Evolutionary conservation across 176 grass and related monocot species (phyloP), one percentile per base, ranked within the genome.

Genomic region (Dactylis glomerata): DNA sequence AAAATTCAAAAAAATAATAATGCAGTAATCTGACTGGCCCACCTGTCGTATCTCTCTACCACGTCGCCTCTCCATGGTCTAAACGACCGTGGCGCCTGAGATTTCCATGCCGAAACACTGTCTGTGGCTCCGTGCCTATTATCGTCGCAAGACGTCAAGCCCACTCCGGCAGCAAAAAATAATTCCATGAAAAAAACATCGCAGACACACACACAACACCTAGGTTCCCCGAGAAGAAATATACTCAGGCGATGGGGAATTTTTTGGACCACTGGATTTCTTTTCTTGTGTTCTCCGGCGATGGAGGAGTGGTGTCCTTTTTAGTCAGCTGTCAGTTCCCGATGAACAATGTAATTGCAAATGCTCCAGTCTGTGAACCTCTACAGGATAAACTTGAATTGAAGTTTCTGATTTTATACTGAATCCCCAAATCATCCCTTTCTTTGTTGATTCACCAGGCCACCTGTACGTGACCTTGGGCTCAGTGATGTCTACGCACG

Each of bases 91-190:
- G n/a, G n/a, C n/a, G n/a, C n/a, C n/a, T n/a, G n/a, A n/a, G n/a
- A n/a, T n/a, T n/a, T n/a, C n/a, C n/a, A n/a, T n/a, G n/a, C n/a
- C n/a, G n/a, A n/a, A n/a, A n/a, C n/a, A n/a, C n/a, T n/a, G n/a
- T n/a, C n/a, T n/a, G n/a, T n/a, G n/a, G n/a, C n/a, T n/a, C n/a
- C 94, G 94, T 91, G 94, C 90, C 86, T 85, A 90, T 92, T 90
- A 95, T 95, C 93, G 86, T 68, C 8, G 17, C 82, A 75, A 65
- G 42, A 22, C 65, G 33, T 5, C 65, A 40, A 2, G 75, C 83
- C 0, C 76, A 71, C 75, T 78, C 54, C 71, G 77, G 64, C 63
- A 71, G 78, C 12, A 47, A 15, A 61, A 89, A 84, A 56, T 84
- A 12, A 66, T 89, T 80, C 19, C 28, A 50, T n/a, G n/a, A 26